A percentile compares a stretch with the other conserved stretches of the same genome.
Evolutionary conservation across 768 basidiomycete genomes (phyloP).

Genomic region (Daedaleopsis nitida): DNA sequence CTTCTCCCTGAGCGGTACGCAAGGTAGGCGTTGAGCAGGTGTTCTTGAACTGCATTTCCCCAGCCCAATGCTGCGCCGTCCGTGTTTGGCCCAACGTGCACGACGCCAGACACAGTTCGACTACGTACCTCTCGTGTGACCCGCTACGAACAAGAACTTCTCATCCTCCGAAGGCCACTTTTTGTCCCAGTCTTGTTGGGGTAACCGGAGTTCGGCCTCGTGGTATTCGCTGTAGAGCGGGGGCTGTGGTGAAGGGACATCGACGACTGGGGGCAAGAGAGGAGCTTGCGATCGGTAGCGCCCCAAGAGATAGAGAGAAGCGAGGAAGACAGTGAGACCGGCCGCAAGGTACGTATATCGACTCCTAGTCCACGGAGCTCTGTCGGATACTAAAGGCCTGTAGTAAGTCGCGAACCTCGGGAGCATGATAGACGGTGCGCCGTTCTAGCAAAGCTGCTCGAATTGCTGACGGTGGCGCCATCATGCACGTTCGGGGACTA

Average conservation of each 20-base stretch:
- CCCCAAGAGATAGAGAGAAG: neutral
- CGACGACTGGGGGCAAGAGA: neutral
- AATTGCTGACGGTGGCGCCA: no score
- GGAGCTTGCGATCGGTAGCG: neutral
- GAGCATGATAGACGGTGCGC: neutral
- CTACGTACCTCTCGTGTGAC: constrained; percentile 6
- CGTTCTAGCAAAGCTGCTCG: no score
- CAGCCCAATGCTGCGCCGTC: constrained; percentile 5
- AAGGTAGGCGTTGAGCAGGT: constrained; percentile 9
- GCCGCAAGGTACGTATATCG: neutral
- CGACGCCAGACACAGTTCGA: neutral
- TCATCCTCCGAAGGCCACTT: neutral
- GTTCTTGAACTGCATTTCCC: constrained; percentile 13
- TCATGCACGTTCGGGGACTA: no score
- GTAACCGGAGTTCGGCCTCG: constrained; percentile 4
- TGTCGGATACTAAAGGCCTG: neutral
- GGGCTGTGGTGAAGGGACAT: neutral
- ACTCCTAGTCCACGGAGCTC: neutral
- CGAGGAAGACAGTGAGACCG: neutral
- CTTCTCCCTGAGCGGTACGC: constrained; percentile 3
- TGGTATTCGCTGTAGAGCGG: constrained; percentile 7
- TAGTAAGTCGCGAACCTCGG: neutral
- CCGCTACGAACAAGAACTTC: constrained; percentile 10
- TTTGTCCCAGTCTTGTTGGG: constrained; percentile 7
- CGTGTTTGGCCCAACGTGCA: neutral